These are phyloP conservation scores for Colletotrichum camelliae DNA, from an alignment of 2,329 filamentous ascomycete genomes.

Conservation along the genomic window DNA sequence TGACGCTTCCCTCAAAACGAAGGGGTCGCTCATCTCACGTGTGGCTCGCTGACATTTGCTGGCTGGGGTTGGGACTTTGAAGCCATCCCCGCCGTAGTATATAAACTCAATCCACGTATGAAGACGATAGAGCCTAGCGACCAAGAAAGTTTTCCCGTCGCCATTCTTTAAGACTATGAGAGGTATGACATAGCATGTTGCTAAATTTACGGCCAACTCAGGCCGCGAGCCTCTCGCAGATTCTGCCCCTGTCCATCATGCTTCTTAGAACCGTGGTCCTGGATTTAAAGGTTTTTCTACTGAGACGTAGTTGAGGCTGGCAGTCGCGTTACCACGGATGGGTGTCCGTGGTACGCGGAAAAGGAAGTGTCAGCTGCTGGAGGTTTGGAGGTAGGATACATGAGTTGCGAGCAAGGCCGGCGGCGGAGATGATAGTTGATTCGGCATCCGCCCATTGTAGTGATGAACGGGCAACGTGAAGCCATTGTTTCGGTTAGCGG, in stretches of 20 bases:
- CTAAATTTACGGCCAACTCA: background rate
- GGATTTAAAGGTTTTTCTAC: too few species aligned
- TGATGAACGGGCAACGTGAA: background rate
- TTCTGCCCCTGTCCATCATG: background rate
- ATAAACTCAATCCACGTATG: rapidly evolving
- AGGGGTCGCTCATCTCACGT: background rate
- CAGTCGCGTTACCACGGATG: too few species aligned
- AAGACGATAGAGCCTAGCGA: background rate
- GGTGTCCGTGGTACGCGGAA: background rate
- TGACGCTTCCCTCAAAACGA: background rate
- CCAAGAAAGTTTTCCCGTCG: too few species aligned
- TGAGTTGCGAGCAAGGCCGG: background rate
- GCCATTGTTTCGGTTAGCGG: background rate
- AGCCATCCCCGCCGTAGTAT: background rate
- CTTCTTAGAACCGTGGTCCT: too few species aligned
- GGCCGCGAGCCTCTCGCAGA: background rate
- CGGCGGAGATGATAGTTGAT: background rate
- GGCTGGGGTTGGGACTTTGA: background rate
- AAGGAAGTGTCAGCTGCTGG: background rate
- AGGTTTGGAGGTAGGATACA: background rate
- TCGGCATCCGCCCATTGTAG: background rate
- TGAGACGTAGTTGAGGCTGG: too few species aligned
- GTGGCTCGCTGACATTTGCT: background rate
- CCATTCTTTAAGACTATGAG: background rate
- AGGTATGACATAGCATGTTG: rapidly evolving